Evolutionary conservation across 257 asterid species (phyloP), one percentile per base, ranked within the genome.

Genomic region (Solanum virginianum): DNA sequence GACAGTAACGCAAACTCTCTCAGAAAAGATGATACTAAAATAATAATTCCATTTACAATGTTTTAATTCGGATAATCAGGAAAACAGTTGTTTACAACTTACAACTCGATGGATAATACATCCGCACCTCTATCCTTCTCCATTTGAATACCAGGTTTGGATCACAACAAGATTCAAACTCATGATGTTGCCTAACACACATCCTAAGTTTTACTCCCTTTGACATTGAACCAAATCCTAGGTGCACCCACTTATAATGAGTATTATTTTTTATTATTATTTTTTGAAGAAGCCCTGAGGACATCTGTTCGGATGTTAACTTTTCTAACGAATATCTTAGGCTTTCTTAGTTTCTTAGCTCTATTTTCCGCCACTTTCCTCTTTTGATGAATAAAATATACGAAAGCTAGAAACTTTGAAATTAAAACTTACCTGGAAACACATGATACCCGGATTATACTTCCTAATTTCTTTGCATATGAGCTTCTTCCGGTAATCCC

Each of bases 401-500:
- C 15, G 57, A 29, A 24, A 82, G 16, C 24, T 51, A 51, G 47
- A 77, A 83, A 63, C 26, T 54, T 41, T 87, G 83, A 83, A 85
- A 47, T 57, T 29, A 75, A 60, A 85, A 83, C 88, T 83, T 88
- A 87, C 98, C 95, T 95, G 99, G 65, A 94, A 92, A 88, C 99
- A 93, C 84, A 93, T 72, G 82, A 95, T 89, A 86, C 93, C 91
- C 6, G 97, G 90, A 84, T 87, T 86, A 89, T 95, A 95, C 22
- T 84, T 82, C 84, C 81, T 89, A 86, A 95, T 86, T 89, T 95
- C 99, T 89, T 88, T 69, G 54, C 89, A 86, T 60, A 95, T 68
- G 57, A 91, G 86, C 86, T 81, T 90, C 91, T 92, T 94, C 55
- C 99, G 90, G 81, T 90, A 89, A 47, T 90, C 90, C 99, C 99